Conservation (phyloP, 768 basidiomycete genomes). For the Boletus rubroflammeus region DNA sequence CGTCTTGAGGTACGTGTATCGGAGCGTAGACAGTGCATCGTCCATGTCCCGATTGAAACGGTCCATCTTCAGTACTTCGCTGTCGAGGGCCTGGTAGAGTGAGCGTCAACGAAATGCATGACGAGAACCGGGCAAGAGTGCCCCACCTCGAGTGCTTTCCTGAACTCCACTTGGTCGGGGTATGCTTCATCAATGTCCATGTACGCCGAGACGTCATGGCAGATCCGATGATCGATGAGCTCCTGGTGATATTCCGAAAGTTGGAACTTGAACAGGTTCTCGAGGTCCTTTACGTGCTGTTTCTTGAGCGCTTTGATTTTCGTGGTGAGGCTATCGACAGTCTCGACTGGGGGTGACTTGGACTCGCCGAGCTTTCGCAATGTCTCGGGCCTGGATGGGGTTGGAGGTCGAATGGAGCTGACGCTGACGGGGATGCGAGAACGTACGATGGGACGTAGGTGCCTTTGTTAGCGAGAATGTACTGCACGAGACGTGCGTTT, state of each 20-base stretch:
- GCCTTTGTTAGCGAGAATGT: conserved; percentile 39
- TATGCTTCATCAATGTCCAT: conserved; percentile 28
- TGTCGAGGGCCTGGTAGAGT: conserved; percentile 19
- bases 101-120: background rate
- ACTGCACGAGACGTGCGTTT: conserved; percentile 37
- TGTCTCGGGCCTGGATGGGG: conserved; percentile 14
- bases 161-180: conserved; percentile 26
- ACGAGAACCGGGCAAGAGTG: background rate
- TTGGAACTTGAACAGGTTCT: conserved; percentile 30
- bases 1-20: conserved; percentile 31
- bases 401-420: background rate
- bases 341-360: conserved; percentile 17
- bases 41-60: conserved; percentile 25
- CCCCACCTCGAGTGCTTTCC: conserved; percentile 20
- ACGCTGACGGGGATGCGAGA: background rate
- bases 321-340: conserved; percentile 22
- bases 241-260: conserved; percentile 32
- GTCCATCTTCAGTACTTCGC: conserved; percentile 13
- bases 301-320: conserved; percentile 30
- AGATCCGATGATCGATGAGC: conserved; percentile 26
- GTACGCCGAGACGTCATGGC: conserved; percentile 26
- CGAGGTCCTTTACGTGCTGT: conserved; percentile 31
- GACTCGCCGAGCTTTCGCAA: conserved; percentile 22
- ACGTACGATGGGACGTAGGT: conserved; percentile 40
- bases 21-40: conserved; percentile 27